Evolutionary conservation across 2,329 filamentous ascomycete genomes (phyloP).

Genomic region (Hypoxylon sp.): DNA sequence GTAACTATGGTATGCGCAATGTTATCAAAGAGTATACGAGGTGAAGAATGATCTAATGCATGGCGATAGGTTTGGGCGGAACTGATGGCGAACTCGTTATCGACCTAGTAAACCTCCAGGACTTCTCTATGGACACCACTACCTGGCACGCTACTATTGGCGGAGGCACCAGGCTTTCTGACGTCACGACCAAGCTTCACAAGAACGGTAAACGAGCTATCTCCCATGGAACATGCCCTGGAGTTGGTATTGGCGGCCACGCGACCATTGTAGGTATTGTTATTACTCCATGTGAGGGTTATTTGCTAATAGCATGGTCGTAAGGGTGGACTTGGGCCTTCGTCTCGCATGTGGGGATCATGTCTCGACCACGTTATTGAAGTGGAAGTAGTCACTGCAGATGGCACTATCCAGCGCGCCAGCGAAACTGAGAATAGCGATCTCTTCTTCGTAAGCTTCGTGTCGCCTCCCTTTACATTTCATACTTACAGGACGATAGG

Average conservation of each 20-base stretch:
- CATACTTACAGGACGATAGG: conserved; percentile 52
- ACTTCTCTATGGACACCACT: conserved; percentile 66
- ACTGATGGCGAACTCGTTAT: conserved; percentile 67
- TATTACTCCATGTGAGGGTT: not conserved
- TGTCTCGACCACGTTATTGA: conserved; percentile 69
- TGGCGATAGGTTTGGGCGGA: conserved; percentile 62
- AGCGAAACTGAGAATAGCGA: conserved; percentile 65
- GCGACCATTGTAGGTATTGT: conserved; percentile 65
- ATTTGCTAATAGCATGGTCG: conserved; percentile 32
- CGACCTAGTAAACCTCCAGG: conserved; percentile 68
- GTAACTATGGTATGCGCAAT: conserved; percentile 54
- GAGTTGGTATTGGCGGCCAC: conserved; percentile 72
- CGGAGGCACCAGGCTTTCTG: conserved; percentile 66
- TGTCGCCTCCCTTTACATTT: not conserved
- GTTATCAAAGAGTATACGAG: conserved; percentile 2
- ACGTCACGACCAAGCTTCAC: conserved; percentile 67
- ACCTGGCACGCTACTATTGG: conserved; percentile 71
- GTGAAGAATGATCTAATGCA: conserved; percentile 29
- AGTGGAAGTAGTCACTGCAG: conserved; percentile 70
- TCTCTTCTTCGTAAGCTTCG: conserved; percentile 65
- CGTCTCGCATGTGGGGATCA: conserved; percentile 72
- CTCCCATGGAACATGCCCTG: conserved; percentile 72
- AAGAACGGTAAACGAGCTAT: conserved; percentile 69
- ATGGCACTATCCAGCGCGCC: conserved; percentile 66
- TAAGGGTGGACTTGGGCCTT: conserved; percentile 71